These are phyloP conservation scores for Phytophthora pluvialis DNA, from an alignment of 352 stramenopile species.

Conservation along the genomic window DNA sequence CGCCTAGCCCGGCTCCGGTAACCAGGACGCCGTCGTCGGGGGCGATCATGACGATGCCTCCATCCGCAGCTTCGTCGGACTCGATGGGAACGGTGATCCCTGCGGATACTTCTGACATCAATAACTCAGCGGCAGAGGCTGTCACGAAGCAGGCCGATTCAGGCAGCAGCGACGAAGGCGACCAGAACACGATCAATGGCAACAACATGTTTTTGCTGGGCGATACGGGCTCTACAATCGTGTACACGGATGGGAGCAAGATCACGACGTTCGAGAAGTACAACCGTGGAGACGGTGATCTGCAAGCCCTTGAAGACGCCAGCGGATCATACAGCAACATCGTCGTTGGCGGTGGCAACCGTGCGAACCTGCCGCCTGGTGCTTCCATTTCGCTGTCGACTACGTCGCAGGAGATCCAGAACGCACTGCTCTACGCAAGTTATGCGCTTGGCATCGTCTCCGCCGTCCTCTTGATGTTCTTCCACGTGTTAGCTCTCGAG, in stretches of 20 bases:
- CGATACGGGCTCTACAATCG: conserved; percentile 41
- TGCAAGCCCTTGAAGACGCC: conserved; percentile 26
- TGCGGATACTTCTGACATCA: conserved; percentile 35
- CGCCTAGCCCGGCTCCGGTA: conserved; percentile 29
- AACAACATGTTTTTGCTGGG: conserved; percentile 34
- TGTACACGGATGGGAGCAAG: conserved; percentile 45
- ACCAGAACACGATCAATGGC: conserved; percentile 29
- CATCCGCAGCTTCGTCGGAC: conserved; percentile 25
- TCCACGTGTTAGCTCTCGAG: conserved; percentile 59
- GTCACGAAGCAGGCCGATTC: conserved; percentile 32
- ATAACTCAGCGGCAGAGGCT: conserved; percentile 34
- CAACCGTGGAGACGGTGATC: conserved; percentile 26
- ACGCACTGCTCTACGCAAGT: conserved; percentile 55
- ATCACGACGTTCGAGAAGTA: conserved; percentile 50
- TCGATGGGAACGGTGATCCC: conserved; percentile 43
- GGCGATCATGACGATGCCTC: conserved; percentile 19
- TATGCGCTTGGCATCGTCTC: conserved; percentile 60
- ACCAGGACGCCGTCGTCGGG: conserved; percentile 22
- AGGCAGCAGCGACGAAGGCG: conserved; percentile 25
- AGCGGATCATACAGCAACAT: conserved; percentile 38
- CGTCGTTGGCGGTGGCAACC: conserved; percentile 60
- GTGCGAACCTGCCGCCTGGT: conserved; percentile 53
- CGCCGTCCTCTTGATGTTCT: conserved; percentile 57
- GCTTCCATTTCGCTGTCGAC: conserved; percentile 63
- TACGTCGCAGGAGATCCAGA: conserved; percentile 47